These are phyloP conservation scores for Debaryomycetaceae sp. DNA, from an alignment of 1,139 yeast genomes.

Conservation along the genomic window DNA sequence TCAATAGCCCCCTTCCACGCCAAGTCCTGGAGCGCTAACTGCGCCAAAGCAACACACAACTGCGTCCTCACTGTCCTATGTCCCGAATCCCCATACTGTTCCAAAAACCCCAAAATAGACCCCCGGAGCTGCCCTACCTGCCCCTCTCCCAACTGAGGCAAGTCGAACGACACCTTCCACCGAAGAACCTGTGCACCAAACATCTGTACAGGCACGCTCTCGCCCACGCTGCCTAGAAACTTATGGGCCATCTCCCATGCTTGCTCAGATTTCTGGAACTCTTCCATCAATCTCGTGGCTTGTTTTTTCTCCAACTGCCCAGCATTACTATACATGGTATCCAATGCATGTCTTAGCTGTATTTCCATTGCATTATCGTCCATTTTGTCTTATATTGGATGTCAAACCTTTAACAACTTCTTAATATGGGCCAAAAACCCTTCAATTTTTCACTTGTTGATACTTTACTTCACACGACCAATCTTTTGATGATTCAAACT, in stretches of 20 bases:
- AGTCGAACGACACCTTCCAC: slow-evolving; percentile 79
- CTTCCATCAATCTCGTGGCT: slow-evolving; percentile 68
- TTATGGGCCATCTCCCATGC: slow-evolving; percentile 61
- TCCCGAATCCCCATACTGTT: slow-evolving; percentile 40
- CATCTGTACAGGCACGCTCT: slow-evolving; percentile 42
- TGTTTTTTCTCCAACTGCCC: slow-evolving; percentile 49
- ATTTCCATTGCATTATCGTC: slow-evolving; percentile 10
- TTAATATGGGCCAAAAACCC: neutral
- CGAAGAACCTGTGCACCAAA: slow-evolving; percentile 91
- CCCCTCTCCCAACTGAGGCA: slow-evolving; percentile 65
- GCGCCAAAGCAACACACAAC: slow-evolving; percentile 75
- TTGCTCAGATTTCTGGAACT: slow-evolving; percentile 74
- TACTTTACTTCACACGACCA: slow-evolving; percentile 1
- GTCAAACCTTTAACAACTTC: neutral
- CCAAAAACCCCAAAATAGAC: slow-evolving; percentile 56
- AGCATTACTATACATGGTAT: slow-evolving; percentile 58
- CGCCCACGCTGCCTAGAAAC: slow-evolving; percentile 20
- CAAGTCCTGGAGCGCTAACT: slow-evolving; percentile 72
- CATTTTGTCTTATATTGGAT: slow-evolving; percentile 3
- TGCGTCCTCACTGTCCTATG: slow-evolving; percentile 71
- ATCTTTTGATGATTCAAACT: neutral
- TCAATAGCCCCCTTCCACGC: slow-evolving; percentile 70
- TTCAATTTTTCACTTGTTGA: slow-evolving; percentile 2
- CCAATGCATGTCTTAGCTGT: slow-evolving; percentile 49
- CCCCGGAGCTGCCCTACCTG: slow-evolving; percentile 55